Base-by-base conservation (phyloP, 805 yeast genomes). In the Candida jianshihensis region DNA sequence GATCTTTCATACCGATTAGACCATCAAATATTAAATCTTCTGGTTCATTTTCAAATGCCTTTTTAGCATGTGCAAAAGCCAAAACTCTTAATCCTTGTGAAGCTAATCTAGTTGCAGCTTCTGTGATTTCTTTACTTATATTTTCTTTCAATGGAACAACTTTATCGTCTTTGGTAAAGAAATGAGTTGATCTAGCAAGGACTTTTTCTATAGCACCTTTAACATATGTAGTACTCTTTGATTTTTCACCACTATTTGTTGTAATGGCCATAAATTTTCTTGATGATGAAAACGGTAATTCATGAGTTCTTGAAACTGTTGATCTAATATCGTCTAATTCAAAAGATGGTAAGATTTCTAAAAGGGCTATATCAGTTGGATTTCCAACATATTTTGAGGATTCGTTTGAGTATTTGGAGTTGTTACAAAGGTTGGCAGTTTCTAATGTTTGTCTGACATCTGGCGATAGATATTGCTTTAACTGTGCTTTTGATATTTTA, bases 1-100 rank as follows among this genome's bases (percentile, higher is more conserved):
- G 99, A 61, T 92, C 99, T 51, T 86, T 87, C 95, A 92, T 88
- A 38, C 96, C 97, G 44, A 87, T 70, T 31, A 92, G 62, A 11
- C 99, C 99, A 46, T 84, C 72, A 53, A 90, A 90, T 2, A 75
- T 67, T 47, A 92, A 67, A 19, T 75, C 80, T 0, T 67, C 49
- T 12, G 89, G 82, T 41, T 64, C 70, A 11, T 49, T 57, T 5
- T 57, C 63, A 41, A 62, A 61, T 14, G 60, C 53, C 39, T 55
- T 66, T 43, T 47, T 49, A 36, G 70, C 65, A 43, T 70, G 74
- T 5, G 92, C 96, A 61, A 89, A 74, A 0, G 85, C 92, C 36
- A 89, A 66, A 19, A 88, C 85, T 53, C 98, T 75, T 51, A 90
- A 70, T 14, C 98, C 98, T 37, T 83, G 85, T 22, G 68, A 60